These are phyloP conservation scores for Dipteronia sinensis DNA, from an alignment of 345 rosid species.

Conservation along the genomic window DNA sequence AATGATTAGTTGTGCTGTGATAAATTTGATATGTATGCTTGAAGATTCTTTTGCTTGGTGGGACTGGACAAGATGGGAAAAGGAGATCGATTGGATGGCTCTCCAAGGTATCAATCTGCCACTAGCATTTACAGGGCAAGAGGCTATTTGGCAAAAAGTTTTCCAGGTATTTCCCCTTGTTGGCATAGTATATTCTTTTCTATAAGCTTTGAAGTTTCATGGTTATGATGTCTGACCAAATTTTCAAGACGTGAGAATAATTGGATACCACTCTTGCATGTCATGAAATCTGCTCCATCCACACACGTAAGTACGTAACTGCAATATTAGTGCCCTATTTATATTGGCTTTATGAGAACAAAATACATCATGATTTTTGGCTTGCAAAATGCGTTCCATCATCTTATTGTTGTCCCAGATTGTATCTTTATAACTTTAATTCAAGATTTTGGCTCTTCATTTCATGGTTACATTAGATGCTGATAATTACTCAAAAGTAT, in stretches of 20 bases:
- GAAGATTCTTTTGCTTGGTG: constrained; percentile 79
- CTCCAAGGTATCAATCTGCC: constrained; percentile 76
- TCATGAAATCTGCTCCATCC: background rate
- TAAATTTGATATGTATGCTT: background rate
- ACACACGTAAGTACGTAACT: background rate
- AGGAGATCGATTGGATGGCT: constrained; percentile 85
- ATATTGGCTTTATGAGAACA: background rate
- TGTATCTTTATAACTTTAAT: background rate
- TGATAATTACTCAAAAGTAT: background rate
- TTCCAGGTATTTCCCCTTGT: constrained; percentile 48
- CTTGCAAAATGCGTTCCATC: background rate
- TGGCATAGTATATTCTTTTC: constrained; percentile 8
- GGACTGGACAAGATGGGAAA: constrained; percentile 83
- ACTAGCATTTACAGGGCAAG: constrained; percentile 76
- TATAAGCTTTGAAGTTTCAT: background rate
- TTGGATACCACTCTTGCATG: background rate
- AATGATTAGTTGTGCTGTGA: constrained; percentile 7
- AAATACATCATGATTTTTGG: background rate
- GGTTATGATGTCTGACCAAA: background rate
- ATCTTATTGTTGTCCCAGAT: background rate
- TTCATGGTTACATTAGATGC: background rate
- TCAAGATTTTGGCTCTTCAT: background rate
- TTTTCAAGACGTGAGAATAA: background rate
- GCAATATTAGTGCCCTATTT: background rate
- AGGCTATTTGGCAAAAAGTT: constrained; percentile 72